phyloP scores from a whole-genome alignment of 306 rosid genomes.

The Cercis canadensis region DNA sequence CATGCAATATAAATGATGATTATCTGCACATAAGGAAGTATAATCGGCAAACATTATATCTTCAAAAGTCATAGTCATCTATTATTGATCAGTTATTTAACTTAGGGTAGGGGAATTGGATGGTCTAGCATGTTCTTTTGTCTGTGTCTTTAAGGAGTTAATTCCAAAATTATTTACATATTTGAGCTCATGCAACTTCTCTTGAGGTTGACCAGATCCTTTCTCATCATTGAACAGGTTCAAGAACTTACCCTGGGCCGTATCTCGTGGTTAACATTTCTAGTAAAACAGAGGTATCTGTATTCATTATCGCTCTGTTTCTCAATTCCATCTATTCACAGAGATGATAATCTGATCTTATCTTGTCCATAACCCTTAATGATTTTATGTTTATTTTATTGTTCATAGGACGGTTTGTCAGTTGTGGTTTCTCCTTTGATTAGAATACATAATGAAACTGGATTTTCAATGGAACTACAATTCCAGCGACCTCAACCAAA shows the following conservation, averaged over 20 bases:
- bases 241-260: slow-evolving; percentile 85
- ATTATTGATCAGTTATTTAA: slow-evolving; percentile 14
- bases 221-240: slow-evolving; percentile 61
- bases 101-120: slow-evolving; percentile 27
- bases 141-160: slow-evolving; percentile 19
- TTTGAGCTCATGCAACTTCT: slow-evolving; percentile 18
- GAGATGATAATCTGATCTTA: neutral
- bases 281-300: slow-evolving; percentile 77
- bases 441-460: slow-evolving; percentile 82
- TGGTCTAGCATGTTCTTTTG: slow-evolving; percentile 32
- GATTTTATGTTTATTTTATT: slow-evolving; percentile 13
- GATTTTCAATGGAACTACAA: slow-evolving; percentile 72
- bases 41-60: slow-evolving; percentile 1
- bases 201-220: slow-evolving; percentile 26
- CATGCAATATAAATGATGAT: slow-evolving; percentile 17
- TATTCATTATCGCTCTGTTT: slow-evolving; percentile 17
- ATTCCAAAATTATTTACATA: slow-evolving; percentile 1
- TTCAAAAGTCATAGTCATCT: slow-evolving; percentile 1
- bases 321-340: slow-evolving; percentile 20
- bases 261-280: slow-evolving; percentile 70
- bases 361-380: neutral
- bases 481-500: slow-evolving; percentile 67
- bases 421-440: slow-evolving; percentile 76
- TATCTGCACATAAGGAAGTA: slow-evolving; percentile 21
- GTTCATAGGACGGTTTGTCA: slow-evolving; percentile 71